These are phyloP conservation scores for Tephrocybe sp. DNA, from an alignment of 768 basidiomycete species.

Conservation along the genomic window DNA sequence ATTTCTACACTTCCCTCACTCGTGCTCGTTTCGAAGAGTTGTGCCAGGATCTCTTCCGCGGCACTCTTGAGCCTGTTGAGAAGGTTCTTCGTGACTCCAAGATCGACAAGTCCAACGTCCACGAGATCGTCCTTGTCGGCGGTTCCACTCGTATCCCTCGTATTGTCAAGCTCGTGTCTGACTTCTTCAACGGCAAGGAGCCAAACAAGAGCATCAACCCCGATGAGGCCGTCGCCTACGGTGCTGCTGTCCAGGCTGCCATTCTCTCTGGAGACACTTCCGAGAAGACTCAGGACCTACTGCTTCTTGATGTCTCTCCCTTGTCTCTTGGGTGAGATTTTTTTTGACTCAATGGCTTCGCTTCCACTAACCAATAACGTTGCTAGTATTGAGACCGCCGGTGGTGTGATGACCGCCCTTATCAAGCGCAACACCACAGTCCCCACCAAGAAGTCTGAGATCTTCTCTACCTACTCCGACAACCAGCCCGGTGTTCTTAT, in stretches of 20 bases:
- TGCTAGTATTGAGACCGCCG: constrained; percentile 90
- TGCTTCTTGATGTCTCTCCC: constrained; percentile 92
- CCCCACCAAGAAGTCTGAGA: constrained; percentile 98
- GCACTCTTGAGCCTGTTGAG: constrained; percentile 93
- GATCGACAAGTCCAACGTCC: constrained; percentile 93
- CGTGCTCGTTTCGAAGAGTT: constrained; percentile 98
- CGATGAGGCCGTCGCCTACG: constrained; percentile 97
- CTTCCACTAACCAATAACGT: too few species aligned
- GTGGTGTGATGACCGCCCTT: constrained; percentile 98
- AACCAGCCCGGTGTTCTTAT: constrained; percentile 99
- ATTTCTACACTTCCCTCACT: constrained; percentile 97
- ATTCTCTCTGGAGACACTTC: constrained; percentile 98
- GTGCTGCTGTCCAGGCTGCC: constrained; percentile 97
- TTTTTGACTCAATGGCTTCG: constrained; percentile 7
- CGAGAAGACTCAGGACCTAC: constrained; percentile 94
- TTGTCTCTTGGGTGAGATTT: constrained; percentile 60
- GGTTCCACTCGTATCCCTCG: constrained; percentile 98
- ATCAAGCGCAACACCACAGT: constrained; percentile 99
- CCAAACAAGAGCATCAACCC: constrained; percentile 99
- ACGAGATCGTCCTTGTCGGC: constrained; percentile 97
- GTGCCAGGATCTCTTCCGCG: constrained; percentile 92
- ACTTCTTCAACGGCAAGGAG: constrained; percentile 99
- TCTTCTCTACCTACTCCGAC: constrained; percentile 97
- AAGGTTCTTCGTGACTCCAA: constrained; percentile 97
- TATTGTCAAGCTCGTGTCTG: constrained; percentile 95